Base-by-base conservation (phyloP, 345 rosid genomes). In the Arabis alpina region DNA sequence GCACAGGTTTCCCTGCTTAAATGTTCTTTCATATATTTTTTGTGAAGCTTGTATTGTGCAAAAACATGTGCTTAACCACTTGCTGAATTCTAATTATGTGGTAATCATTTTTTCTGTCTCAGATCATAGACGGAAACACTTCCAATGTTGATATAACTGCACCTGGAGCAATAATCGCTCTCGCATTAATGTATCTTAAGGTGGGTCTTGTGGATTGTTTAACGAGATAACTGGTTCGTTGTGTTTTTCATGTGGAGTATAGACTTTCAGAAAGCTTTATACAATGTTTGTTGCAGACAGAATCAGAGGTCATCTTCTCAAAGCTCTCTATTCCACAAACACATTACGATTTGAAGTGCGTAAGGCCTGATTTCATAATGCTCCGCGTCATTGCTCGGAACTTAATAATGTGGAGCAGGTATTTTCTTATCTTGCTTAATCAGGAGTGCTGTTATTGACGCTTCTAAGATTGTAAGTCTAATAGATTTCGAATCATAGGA, bases 331-430 rank as follows among this genome's bases (percentile, higher is more conserved):
- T 89, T 74, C 99, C 99, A 66, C 81, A 82, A 79, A 91, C 96
- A 16, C 84, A 60, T 68, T 94, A 85, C 74, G 97, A 88, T 66
- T 77, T 94, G 81, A 87, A 86, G 64, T 91, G 91, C 34, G 86
- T 94, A 79, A 88, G 99, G 82, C 96, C 99, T 54, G 96, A 94
- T 81, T 94, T 91, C 80, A 87, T 94, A 75, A 84, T 93, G 94
- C 99, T 93, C 78, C 97, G 97, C 70, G 91, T 94, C 73, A 84
- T 94, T 86, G 96, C 99, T 77, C 85, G 91, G 70, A 94, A 88
- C 80, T 72, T 94, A 83, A 86, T 94, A 73, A 86, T 91, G 96
- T 94, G 97, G 99, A 82, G 83, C 84, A 89, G 97, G 99, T 91
- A 83, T 4, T 47, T 71, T 36, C 43, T 49, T 36, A 4, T 50